Evolutionary conservation across 805 yeast genomes (phyloP).

Genomic region (Candida ascalaphidarum): DNA sequence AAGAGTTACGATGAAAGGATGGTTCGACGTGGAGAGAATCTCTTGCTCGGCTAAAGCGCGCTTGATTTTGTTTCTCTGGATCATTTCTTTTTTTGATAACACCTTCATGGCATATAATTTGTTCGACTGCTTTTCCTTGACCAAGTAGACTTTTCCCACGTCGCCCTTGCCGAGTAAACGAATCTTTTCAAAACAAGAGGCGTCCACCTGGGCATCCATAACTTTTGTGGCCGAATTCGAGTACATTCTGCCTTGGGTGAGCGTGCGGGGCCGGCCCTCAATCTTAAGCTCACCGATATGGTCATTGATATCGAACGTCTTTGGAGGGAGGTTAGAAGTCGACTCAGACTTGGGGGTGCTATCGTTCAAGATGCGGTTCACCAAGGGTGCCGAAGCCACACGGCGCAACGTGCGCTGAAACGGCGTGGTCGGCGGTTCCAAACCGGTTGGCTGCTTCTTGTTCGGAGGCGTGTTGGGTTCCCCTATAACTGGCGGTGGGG

Average conservation of each 20-base stretch:
- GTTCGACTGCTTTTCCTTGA: conserved; percentile 68
- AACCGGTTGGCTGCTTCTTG: neutral
- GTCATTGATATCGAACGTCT: conserved; percentile 26
- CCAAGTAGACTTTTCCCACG: conserved; percentile 93
- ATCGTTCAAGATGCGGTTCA: conserved; percentile 23
- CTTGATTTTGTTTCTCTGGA: conserved; percentile 87
- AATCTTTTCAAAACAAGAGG: conserved; percentile 81
- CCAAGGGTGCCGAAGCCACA: conserved; percentile 82
- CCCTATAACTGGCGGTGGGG: no score
- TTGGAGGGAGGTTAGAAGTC: conserved; percentile 3
- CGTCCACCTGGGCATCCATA: conserved; percentile 73
- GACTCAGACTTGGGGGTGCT: conserved; percentile 4
- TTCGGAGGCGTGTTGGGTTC: neutral
- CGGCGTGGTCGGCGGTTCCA: conserved; percentile 9
- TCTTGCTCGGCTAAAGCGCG: conserved; percentile 96
- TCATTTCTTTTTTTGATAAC: conserved; percentile 85
- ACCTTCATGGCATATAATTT: conserved; percentile 90
- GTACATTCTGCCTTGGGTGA: conserved; percentile 49
- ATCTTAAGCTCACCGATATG: conserved; percentile 37
- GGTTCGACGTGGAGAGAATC: conserved; percentile 88
- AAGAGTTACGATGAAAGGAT: conserved; percentile 93
- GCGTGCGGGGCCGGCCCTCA: conserved; percentile 26
- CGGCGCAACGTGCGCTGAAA: conserved; percentile 47
- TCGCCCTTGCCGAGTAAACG: conserved; percentile 94
- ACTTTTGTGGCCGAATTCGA: conserved; percentile 69